Percentiles rank a stretch among this genome's conserved stretches.
Evolutionary conservation across 2,329 filamentous ascomycete genomes (phyloP).

Genomic region (Fusarium siculi): DNA sequence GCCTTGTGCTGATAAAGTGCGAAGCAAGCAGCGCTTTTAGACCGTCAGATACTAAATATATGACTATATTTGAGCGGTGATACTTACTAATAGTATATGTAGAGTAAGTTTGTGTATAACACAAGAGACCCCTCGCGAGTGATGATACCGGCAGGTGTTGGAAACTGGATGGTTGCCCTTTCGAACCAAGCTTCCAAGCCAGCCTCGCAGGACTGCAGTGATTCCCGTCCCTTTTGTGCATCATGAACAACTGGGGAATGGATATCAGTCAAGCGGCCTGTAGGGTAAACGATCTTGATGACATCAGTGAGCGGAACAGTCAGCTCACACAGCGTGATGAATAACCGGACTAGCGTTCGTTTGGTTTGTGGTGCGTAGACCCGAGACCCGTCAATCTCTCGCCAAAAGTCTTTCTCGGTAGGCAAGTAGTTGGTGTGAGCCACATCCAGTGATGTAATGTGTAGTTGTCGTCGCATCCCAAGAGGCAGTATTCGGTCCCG

Average conservation of each 20-base stretch:
- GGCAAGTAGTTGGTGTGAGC: neutral
- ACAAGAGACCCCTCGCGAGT: neutral
- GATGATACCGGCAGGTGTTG: neutral
- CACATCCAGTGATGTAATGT: slow-evolving; percentile 10
- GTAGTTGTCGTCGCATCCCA: slow-evolving; percentile 18
- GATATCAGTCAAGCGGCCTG: neutral
- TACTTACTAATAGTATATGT: slow-evolving; percentile 13
- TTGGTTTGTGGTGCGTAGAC: slow-evolving; percentile 18
- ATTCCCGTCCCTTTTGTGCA: neutral
- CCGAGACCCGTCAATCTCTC: slow-evolving; percentile 8
- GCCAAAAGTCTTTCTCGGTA: slow-evolving; percentile 15
- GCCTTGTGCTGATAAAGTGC: slow-evolving; percentile 24
- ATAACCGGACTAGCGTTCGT: slow-evolving; percentile 5
- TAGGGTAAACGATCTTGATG: slow-evolving; percentile 20
- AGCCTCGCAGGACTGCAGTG: slow-evolving; percentile 4
- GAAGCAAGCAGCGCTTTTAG: slow-evolving; percentile 15
- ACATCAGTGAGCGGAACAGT: slow-evolving; percentile 24
- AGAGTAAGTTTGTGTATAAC: neutral
- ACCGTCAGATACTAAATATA: accelerated
- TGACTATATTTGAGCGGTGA: accelerated
- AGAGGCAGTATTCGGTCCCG: slow-evolving; percentile 28
- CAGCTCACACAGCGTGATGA: slow-evolving; percentile 24
- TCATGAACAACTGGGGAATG: neutral
- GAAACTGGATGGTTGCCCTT: neutral
- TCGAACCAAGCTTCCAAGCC: neutral